Evolutionary conservation across 768 basidiomycete species (phyloP).

Genomic region (Phanerochaete sordida): DNA sequence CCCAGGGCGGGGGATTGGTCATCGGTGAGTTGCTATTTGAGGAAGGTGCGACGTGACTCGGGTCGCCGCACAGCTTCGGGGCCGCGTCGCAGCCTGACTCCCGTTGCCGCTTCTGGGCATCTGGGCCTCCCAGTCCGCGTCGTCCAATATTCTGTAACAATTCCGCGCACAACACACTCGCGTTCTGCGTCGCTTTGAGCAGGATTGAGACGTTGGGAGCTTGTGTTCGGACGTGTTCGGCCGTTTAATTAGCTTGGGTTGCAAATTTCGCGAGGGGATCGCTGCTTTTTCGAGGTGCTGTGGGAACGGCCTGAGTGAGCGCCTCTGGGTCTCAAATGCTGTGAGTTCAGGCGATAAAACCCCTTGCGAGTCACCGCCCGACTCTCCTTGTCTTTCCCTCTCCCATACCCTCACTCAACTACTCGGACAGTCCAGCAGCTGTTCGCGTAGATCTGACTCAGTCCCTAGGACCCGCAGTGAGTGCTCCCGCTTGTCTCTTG

Average conservation of each 20-base stretch:
- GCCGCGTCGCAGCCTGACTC: neutral
- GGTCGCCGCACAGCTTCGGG: neutral
- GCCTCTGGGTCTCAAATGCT: slow-evolving; percentile 29
- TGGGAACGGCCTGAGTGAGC: slow-evolving; percentile 14
- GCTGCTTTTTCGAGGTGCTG: slow-evolving; percentile 1
- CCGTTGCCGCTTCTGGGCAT: neutral
- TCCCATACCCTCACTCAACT: slow-evolving; percentile 14
- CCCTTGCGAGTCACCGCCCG: slow-evolving; percentile 20
- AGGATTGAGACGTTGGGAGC: neutral
- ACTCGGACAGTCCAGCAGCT: slow-evolving; percentile 15
- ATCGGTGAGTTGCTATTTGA: neutral
- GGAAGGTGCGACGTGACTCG: slow-evolving; percentile 10
- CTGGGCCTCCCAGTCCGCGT: neutral
- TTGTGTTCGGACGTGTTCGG: neutral
- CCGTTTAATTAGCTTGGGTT: neutral
- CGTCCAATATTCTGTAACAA: neutral
- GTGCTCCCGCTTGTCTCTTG: neutral
- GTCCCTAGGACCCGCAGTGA: slow-evolving; percentile 11
- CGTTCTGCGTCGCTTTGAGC: neutral
- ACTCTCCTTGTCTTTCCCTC: slow-evolving; percentile 10
- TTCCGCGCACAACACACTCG: neutral
- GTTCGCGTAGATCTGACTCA: slow-evolving; percentile 15
- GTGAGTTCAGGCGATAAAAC: slow-evolving; percentile 19
- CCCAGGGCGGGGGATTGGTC: slow-evolving; percentile 7
- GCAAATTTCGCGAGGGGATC: neutral